These are phyloP conservation scores for Sapria himalayana DNA, from an alignment of 345 rosid species.

Conservation along the genomic window DNA sequence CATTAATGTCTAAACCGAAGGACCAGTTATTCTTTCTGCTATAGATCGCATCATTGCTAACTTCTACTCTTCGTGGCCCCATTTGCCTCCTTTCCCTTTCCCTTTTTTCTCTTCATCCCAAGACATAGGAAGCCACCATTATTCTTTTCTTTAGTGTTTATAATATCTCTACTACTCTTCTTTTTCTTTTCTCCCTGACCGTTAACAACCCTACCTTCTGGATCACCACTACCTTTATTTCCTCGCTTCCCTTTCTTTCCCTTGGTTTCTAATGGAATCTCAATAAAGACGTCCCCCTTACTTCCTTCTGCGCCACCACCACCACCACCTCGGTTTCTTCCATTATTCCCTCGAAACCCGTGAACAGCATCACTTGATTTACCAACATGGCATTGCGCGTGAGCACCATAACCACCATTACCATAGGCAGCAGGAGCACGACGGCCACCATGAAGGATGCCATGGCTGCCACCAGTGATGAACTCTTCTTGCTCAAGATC, in stretches of 20 bases:
- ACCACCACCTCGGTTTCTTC: slow-evolving; percentile 16
- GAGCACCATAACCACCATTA: slow-evolving; percentile 31
- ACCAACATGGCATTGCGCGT: slow-evolving; percentile 9
- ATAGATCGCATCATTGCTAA: slow-evolving; percentile 14
- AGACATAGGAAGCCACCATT: slow-evolving; percentile 21
- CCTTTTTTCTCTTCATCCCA: slow-evolving; percentile 27
- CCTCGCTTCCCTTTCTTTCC: slow-evolving; percentile 13
- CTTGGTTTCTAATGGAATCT: slow-evolving; percentile 24
- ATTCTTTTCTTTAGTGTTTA: slow-evolving; percentile 17
- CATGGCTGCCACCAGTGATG: slow-evolving; percentile 25
- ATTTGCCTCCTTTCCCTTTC: slow-evolving; percentile 17
- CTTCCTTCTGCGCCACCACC: slow-evolving; percentile 21
- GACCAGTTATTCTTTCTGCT: slow-evolving; percentile 21
- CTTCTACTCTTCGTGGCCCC: slow-evolving; percentile 18
- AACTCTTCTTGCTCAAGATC: slow-evolving; percentile 6
- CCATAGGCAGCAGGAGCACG: slow-evolving; percentile 21
- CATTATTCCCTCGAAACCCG: background rate
- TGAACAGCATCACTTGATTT: background rate
- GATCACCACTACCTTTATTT: slow-evolving; percentile 13
- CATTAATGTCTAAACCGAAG: slow-evolving; percentile 25
- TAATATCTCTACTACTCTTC: slow-evolving; percentile 17
- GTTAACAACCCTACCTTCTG: slow-evolving; percentile 8
- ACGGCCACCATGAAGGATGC: slow-evolving; percentile 11
- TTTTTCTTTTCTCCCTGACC: slow-evolving; percentile 7
- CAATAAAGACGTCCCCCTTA: slow-evolving; percentile 14